Conservation (phyloP, 306 rosid species). For the Crataegus laevigata region DNA sequence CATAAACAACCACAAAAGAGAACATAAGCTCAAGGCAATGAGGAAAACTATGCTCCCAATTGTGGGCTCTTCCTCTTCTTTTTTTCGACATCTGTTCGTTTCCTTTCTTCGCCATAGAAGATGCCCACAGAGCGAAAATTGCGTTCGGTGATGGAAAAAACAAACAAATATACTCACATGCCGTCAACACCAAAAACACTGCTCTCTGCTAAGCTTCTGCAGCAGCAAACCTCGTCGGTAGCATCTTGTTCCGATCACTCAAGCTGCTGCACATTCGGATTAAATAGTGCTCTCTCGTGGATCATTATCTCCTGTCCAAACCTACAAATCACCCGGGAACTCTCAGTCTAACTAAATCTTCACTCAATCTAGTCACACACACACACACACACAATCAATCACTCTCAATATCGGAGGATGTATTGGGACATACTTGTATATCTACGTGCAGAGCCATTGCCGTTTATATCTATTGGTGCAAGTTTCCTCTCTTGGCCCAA, state of each 20-base stretch:
- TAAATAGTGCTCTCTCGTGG: conserved; percentile 13
- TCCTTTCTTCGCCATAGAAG: conserved; percentile 25
- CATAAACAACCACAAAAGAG: conserved; percentile 8
- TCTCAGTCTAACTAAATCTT: neutral
- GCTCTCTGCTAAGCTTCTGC: conserved; percentile 28
- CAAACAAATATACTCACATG: conserved; percentile 43
- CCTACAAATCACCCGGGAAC: conserved; percentile 29
- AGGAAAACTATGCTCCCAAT: conserved; percentile 28
- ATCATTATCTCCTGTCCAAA: conserved; percentile 58
- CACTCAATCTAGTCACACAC: neutral
- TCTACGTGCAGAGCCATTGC: conserved; percentile 47
- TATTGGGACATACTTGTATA: conserved; percentile 38
- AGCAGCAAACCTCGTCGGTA: conserved; percentile 22
- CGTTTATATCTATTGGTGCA: conserved; percentile 52
- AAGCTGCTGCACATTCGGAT: conserved; percentile 21
- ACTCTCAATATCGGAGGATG: neutral
- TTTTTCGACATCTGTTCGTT: neutral
- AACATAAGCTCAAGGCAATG: conserved; percentile 21
- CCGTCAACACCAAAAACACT: conserved; percentile 30
- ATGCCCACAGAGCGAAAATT: conserved; percentile 29
- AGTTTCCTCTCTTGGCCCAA: conserved; percentile 67
- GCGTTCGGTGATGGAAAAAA: conserved; percentile 36
- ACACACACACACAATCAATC: neutral
- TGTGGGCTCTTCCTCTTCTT: conserved; percentile 15
- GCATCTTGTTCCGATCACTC: conserved; percentile 30